Percentiles rank a stretch among this genome's conserved stretches.
These are phyloP conservation scores for Cryptococcus sp. DNA, from an alignment of 1,284 basidiomycete genomes.

Conservation along the genomic window DNA sequence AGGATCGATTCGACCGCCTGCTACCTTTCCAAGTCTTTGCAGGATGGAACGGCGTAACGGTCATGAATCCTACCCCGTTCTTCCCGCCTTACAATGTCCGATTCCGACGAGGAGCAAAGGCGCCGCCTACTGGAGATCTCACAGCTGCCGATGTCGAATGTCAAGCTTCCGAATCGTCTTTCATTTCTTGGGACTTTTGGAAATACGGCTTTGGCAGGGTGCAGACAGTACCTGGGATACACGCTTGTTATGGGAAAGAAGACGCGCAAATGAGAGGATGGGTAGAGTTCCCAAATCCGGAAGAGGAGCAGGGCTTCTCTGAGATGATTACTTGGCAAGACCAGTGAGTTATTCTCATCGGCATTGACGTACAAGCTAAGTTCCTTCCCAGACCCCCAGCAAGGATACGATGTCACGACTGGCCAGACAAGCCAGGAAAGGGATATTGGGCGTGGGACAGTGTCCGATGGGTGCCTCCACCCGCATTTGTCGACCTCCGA, in stretches of 20 bases:
- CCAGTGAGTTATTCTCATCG: slow-evolving; percentile 18
- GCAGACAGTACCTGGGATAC: slow-evolving; percentile 40
- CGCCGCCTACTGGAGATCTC: slow-evolving; percentile 15
- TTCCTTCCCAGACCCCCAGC: slow-evolving; percentile 11
- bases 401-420: slow-evolving; percentile 35
- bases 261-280: slow-evolving; percentile 38
- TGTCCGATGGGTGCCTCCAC: slow-evolving; percentile 26
- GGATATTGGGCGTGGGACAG: slow-evolving; percentile 29
- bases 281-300: slow-evolving; percentile 29
- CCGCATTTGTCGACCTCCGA: slow-evolving; percentile 13
- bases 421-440: slow-evolving; percentile 38
- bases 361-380: too few relatives aligned
- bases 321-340: slow-evolving; percentile 33
- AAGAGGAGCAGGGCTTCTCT: slow-evolving; percentile 7
- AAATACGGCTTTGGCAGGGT: slow-evolving; percentile 43
- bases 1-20: slow-evolving; percentile 30
- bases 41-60: slow-evolving; percentile 56
- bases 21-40: slow-evolving; percentile 49
- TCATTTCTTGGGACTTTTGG: slow-evolving; percentile 48
- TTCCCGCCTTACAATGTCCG: slow-evolving; percentile 38
- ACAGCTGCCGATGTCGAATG: slow-evolving; percentile 32
- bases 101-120: slow-evolving; percentile 32
- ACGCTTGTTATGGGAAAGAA: slow-evolving; percentile 41
- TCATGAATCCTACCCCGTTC: slow-evolving; percentile 42
- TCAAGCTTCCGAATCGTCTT: slow-evolving; percentile 38